phyloP scores from a whole-genome alignment of 495 filamentous ascomycete genomes.

The Aspergillus homomorphus region DNA sequence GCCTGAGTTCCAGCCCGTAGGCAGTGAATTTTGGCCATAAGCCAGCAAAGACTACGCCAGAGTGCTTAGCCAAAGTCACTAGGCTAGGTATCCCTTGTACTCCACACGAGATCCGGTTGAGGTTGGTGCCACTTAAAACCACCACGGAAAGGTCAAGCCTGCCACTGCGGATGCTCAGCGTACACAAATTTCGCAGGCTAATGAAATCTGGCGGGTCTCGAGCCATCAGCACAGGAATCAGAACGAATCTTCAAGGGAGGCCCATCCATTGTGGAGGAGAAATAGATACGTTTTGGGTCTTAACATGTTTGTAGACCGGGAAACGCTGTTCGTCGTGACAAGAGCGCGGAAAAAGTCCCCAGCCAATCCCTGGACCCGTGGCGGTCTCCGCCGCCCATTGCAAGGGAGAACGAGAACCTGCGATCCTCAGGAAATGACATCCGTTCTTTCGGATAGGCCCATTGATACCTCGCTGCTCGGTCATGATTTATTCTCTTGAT shows the following conservation, averaged over 20 bases:
- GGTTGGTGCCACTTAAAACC: too few species aligned
- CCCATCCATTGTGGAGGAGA: too few species aligned
- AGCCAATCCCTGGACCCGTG: slow-evolving; percentile 16
- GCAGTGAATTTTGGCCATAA: background rate
- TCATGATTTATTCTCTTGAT: background rate
- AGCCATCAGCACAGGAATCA: background rate
- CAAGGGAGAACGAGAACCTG: background rate
- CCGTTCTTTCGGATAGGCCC: background rate
- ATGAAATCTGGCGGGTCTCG: too few species aligned
- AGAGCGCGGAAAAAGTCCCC: slow-evolving; percentile 19
- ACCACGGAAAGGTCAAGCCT: too few species aligned
- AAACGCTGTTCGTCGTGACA: background rate
- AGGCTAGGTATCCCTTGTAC: too few species aligned
- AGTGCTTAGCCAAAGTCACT: background rate
- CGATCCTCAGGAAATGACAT: background rate
- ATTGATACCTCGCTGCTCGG: background rate
- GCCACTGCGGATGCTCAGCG: too few species aligned
- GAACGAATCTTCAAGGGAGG: too few species aligned
- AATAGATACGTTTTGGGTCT: background rate
- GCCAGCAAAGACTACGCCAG: background rate
- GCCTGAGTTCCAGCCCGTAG: background rate
- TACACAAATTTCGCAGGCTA: too few species aligned
- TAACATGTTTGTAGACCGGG: background rate
- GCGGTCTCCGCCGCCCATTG: slow-evolving; percentile 11
- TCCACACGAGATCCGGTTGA: too few species aligned